Base-by-base conservation (phyloP, 768 basidiomycete genomes). In the Lactarius trivialis region DNA sequence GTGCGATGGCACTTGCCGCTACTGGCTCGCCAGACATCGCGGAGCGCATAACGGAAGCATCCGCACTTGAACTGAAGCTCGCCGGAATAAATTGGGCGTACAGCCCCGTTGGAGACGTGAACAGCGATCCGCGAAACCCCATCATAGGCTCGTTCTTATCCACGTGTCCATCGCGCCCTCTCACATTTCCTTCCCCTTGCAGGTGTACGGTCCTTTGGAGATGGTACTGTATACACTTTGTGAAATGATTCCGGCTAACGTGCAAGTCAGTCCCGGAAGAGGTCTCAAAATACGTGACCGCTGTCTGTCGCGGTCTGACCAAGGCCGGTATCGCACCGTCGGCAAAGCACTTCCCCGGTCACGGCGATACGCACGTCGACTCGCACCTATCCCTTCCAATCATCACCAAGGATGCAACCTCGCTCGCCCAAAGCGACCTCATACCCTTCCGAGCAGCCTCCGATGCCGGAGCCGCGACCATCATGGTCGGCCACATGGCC, bases 401-500 rank as follows among this genome's bases (percentile, higher is more conserved):
- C 30, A 87, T 89, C 68, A 70, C 72, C 56, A 86, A 86, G 61
- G 72, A 76, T 1, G 74, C 73, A 24, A 58, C 70, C 7, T 72
- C 79, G 59, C 73, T 89, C 1, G 52, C 69, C 17, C 54, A 69
- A 37, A 79, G 74, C 7, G 88, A 88, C 68, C 75, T 89, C 12
- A 74, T 82, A 1, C 85, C 87, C 0, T 89, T 89, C 76, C 51
- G 37, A 9, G 34, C 70, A 71, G 39, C 70, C 72, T 4, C 74
- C 84, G 45, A 75, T 83, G 30, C 30, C 43, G 63, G 74, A 2
- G 69, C 84, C 2, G 78, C 84, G 0, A 85, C 79, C 28, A 77
- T 89, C 56, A 89, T 89, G 88, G 82, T 85, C 0, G 87, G 85
- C 0, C 87, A 89, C 70, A 87, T 88, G 80, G 85, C 86, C 3